Percentiles rank a stretch among this genome's conserved stretches.
Conservation (phyloP, 331 rosid species). For the Pyrus hybrid region DNA sequence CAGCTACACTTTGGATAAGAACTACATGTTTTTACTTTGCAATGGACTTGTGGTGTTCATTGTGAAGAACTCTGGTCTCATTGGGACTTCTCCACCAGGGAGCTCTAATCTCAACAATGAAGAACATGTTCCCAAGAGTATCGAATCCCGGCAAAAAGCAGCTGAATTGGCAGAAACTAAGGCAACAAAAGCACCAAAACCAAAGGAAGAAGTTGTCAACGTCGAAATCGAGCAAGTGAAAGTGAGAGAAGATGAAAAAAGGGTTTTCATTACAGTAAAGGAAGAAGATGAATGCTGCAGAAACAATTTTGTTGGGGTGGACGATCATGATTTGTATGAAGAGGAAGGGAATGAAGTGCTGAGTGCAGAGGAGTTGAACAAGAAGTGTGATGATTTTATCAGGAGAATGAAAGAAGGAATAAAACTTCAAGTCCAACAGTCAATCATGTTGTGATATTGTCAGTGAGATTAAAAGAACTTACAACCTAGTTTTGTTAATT, state of each 20-base stretch:
- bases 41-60: constrained; percentile 52
- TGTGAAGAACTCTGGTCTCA: constrained; percentile 32
- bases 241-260: neutral
- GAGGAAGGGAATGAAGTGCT: neutral
- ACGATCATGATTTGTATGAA: neutral
- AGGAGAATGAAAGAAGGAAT: constrained; percentile 56
- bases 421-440: constrained; percentile 25
- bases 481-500: neutral
- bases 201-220: neutral
- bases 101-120: neutral
- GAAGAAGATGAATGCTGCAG: constrained; percentile 14
- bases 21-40: constrained; percentile 54
- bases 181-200: neutral
- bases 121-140: neutral
- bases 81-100: constrained; percentile 11
- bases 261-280: neutral
- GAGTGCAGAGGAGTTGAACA: constrained; percentile 56
- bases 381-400: constrained; percentile 77
- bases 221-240: neutral
- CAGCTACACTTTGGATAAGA: constrained; percentile 30
- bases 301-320: neutral
- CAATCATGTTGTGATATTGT: neutral
- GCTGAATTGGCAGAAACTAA: neutral
- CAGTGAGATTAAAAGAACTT: neutral
- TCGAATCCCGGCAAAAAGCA: neutral